These are phyloP conservation scores for Microcera coccophila DNA, from an alignment of 2,329 filamentous ascomycete species.

Conservation along the genomic window DNA sequence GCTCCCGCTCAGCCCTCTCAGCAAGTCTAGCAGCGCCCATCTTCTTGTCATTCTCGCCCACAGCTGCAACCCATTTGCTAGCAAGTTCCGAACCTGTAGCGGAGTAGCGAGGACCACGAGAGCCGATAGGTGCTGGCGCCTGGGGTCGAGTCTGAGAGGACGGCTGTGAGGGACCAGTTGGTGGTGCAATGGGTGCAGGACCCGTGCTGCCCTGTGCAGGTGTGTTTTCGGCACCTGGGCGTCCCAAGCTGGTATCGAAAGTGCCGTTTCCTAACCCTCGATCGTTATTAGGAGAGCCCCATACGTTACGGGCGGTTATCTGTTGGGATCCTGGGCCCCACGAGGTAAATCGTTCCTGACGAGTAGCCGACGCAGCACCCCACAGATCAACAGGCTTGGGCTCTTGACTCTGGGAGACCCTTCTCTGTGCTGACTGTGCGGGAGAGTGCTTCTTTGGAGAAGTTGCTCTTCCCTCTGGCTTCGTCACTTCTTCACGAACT, in stretches of 20 bases:
- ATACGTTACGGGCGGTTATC: conserved; percentile 59
- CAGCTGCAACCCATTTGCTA: conserved; percentile 42
- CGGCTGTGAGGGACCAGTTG: conserved; percentile 23
- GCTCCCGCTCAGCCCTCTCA: conserved; percentile 41
- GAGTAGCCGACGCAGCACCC: conserved; percentile 35
- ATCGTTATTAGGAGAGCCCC: conserved; percentile 70
- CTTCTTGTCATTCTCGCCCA: conserved; percentile 46
- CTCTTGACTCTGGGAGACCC: conserved; percentile 33
- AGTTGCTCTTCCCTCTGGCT: conserved; percentile 11
- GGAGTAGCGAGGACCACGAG: conserved; percentile 29
- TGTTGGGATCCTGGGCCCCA: conserved; percentile 48
- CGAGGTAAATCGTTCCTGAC: conserved; percentile 46
- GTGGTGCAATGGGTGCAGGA: conserved; percentile 46
- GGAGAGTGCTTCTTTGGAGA: conserved; percentile 15
- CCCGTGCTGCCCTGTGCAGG: conserved; percentile 31
- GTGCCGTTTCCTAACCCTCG: conserved; percentile 73
- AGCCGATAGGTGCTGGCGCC: conserved; percentile 31
- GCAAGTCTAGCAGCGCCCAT: conserved; percentile 37
- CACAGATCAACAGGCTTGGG: conserved; percentile 34
- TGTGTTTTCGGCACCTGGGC: conserved; percentile 38
- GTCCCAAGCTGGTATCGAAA: conserved; percentile 61
- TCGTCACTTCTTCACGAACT: conserved; percentile 10
- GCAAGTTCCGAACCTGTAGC: conserved; percentile 31
- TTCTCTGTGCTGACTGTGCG: conserved; percentile 20
- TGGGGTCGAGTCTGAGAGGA: conserved; percentile 28